Evolutionary conservation across 2,329 filamentous ascomycete species (phyloP).

Genomic region (Penicillium corylophilum): DNA sequence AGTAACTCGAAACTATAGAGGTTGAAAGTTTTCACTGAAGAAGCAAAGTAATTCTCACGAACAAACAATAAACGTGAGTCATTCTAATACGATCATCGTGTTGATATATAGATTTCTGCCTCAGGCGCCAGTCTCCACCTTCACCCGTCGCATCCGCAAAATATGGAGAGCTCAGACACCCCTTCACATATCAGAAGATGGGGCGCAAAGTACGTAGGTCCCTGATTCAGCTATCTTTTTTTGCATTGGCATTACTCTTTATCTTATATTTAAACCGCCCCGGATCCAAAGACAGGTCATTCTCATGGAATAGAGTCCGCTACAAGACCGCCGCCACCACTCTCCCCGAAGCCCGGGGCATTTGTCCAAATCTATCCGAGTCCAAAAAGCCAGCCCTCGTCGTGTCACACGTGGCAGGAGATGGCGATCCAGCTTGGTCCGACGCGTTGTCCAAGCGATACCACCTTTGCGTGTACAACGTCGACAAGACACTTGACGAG

Average conservation of each 20-base stretch:
- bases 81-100: not conserved
- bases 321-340: conserved; percentile 41
- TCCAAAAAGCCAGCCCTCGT: conserved; percentile 47
- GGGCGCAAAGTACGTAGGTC: conserved; percentile 38
- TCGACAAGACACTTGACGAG: conserved; percentile 32
- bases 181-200: conserved; percentile 24
- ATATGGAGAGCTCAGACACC: not conserved
- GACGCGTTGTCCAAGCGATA: conserved; percentile 39
- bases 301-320: conserved; percentile 46
- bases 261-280: conserved; percentile 41
- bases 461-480: conserved; percentile 49
- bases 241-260: conserved; percentile 35
- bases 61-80: not conserved
- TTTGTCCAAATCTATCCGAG: conserved; percentile 43
- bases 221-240: conserved; percentile 34
- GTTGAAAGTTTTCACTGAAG: not conserved
- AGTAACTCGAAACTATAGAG: not conserved
- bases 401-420: conserved; percentile 43
- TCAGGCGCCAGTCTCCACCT: not conserved
- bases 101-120: not conserved
- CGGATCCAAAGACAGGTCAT: conserved; percentile 31
- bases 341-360: conserved; percentile 39
- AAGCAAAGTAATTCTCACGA: not conserved
- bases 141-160: not conserved
- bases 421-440: conserved; percentile 48